Conservation (phyloP, 176 grass and related monocot genomes). For the Aegilops longissima region DNA sequence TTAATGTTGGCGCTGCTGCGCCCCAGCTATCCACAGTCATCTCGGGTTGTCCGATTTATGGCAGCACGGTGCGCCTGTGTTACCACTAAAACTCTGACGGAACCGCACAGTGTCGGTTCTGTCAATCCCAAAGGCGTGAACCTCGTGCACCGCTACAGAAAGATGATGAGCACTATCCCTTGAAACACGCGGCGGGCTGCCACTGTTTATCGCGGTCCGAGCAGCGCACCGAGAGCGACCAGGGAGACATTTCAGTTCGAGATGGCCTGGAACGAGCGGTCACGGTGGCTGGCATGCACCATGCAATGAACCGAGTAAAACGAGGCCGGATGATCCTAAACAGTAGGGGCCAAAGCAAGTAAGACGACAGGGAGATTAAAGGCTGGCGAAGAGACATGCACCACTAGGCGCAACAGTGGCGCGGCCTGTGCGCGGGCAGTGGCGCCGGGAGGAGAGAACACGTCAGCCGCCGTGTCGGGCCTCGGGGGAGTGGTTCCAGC, state of each 20-base stretch:
- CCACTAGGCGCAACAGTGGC: background rate
- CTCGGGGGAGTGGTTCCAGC: background rate
- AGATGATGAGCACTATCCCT: background rate
- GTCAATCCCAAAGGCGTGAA: background rate
- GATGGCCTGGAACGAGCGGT: background rate
- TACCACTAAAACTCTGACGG: background rate
- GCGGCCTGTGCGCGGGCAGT: background rate
- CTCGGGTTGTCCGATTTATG: slow-evolving; percentile 16
- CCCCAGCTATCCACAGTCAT: background rate
- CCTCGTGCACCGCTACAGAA: background rate
- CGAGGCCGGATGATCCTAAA: background rate
- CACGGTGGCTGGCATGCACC: background rate
- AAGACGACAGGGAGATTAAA: background rate
- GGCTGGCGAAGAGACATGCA: background rate
- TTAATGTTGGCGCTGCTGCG: slow-evolving; percentile 9
- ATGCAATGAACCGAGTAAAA: background rate
- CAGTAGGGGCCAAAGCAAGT: background rate
- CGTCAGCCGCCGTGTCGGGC: background rate
- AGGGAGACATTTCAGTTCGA: background rate
- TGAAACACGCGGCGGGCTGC: too few species aligned
- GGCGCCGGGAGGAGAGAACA: background rate
- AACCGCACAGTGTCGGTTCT: background rate
- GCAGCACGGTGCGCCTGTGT: slow-evolving; percentile 14
- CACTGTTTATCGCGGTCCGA: too few species aligned
- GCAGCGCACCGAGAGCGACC: background rate